phyloP scores from a whole-genome alignment of 176 grass and related monocot species.

The Miscanthus lutarioriparius region DNA sequence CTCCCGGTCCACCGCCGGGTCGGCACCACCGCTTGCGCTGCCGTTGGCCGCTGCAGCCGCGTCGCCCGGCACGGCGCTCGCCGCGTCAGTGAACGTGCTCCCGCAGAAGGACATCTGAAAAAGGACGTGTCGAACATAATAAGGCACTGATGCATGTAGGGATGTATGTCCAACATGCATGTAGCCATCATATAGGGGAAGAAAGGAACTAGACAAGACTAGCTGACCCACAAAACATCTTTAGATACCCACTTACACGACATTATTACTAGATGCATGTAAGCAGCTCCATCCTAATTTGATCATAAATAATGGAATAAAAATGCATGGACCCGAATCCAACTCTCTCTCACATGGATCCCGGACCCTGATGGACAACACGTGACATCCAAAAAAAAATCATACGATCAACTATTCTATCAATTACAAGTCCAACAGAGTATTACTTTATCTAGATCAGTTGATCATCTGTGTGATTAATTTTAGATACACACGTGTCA shows the following conservation, averaged over 20 bases:
- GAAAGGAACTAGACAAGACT: not conserved
- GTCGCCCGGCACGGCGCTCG: slow-evolving; percentile 37
- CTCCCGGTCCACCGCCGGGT: slow-evolving; percentile 56
- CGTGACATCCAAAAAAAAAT: too few species aligned
- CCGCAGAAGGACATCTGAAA: slow-evolving; percentile 51
- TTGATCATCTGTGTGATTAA: not conserved
- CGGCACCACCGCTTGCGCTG: not conserved
- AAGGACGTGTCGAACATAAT: not conserved
- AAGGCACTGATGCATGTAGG: not conserved
- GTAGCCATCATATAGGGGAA: not conserved
- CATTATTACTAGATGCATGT: too few species aligned
- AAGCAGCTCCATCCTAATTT: too few species aligned
- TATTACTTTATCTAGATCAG: not conserved
- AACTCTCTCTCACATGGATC: too few species aligned
- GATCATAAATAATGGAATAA: too few species aligned
- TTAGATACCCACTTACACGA: too few species aligned
- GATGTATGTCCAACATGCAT: not conserved
- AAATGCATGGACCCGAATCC: too few species aligned
- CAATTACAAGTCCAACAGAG: not conserved
- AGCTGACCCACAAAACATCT: too few species aligned
- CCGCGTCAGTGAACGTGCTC: slow-evolving; percentile 35
- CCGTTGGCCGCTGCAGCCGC: not conserved
- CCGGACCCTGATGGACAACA: too few species aligned
- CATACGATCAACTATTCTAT: not conserved
- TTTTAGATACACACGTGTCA: not conserved